Base-by-base conservation (phyloP, 306 rosid genomes). In the Dryas drummondii region DNA sequence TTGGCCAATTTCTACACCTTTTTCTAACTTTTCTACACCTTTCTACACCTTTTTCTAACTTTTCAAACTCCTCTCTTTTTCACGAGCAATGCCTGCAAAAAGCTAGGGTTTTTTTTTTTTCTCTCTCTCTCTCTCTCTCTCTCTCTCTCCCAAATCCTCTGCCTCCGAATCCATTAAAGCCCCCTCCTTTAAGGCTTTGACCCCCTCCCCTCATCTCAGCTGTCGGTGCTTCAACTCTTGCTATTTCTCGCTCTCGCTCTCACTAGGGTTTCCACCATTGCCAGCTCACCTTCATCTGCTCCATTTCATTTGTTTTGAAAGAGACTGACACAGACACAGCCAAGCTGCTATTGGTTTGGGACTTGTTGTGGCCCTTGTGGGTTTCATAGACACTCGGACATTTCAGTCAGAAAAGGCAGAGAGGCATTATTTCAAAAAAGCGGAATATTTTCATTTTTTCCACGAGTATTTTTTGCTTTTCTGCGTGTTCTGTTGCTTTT, bases 1-100 rank as follows among this genome's bases (percentile, higher is more conserved):
- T n/a, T n/a, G n/a, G n/a, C n/a, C n/a, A n/a, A n/a, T n/a, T n/a
- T n/a, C n/a, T n/a, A n/a, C n/a, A n/a, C 80, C 87, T 90, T 66
- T 71, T 17, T 68, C 32, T n/a, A 32, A 79, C 70, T 82, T 82
- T 15, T 3, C 70, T n/a, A n/a, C n/a, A n/a, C n/a, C 68, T 80
- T 82, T 82, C 74, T 72, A 44, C 66, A 77, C 80, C 87, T 90
- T 66, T 71, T 17, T 68, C 32, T n/a, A 32, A 79, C 70, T 82
- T 82, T 15, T 3, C 70, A 69, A 59, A 4, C 72, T 55, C 73
- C 73, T 37, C 37, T 44, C 84, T 87, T 83, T 86, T 84, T 86
- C 94, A 84, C 91, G 84, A 81, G 92, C 87, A 70, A 71, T 84
- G 79, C 68, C 88, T 81, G 78, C 75, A 57, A 70, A 69, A 75